Evolutionary conservation across 2,329 filamentous ascomycete genomes (phyloP).

Genomic region (Monosporascus sp.): DNA sequence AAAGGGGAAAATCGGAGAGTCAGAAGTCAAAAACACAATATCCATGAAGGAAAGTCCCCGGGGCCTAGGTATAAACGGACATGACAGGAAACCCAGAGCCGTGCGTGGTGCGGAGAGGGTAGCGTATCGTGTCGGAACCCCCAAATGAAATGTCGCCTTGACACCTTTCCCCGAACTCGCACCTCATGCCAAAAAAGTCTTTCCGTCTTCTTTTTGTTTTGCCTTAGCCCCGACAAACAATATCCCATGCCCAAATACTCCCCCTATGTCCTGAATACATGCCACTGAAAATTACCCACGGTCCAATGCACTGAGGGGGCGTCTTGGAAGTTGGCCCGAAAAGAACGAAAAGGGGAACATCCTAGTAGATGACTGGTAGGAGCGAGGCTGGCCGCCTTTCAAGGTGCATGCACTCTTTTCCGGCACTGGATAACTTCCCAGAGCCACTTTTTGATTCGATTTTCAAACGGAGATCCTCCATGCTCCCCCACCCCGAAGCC

Average conservation of each 20-base stretch:
- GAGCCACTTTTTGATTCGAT: background rate
- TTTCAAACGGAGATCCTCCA: background rate
- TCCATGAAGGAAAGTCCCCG: background rate
- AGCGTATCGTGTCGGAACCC: background rate
- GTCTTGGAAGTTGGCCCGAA: background rate
- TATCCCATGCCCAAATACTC: background rate
- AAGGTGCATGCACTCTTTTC: background rate
- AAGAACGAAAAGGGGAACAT: background rate
- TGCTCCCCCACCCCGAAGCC: background rate
- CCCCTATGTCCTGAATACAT: background rate
- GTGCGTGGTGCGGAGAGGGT: background rate
- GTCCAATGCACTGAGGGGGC: background rate
- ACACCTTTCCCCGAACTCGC: background rate
- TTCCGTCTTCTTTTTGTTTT: background rate
- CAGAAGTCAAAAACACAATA: background rate
- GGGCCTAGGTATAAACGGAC: no score
- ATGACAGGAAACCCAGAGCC: no score
- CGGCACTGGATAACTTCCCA: background rate
- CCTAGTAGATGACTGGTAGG: background rate
- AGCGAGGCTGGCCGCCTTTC: background rate
- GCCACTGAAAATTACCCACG: background rate
- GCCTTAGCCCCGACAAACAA: background rate
- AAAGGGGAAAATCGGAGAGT: background rate
- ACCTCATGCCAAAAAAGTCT: background rate
- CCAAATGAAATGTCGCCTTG: background rate